These are phyloP conservation scores for Pelargonium cotyledonis DNA, from an alignment of 441 rosid genomes.

Conservation along the genomic window DNA sequence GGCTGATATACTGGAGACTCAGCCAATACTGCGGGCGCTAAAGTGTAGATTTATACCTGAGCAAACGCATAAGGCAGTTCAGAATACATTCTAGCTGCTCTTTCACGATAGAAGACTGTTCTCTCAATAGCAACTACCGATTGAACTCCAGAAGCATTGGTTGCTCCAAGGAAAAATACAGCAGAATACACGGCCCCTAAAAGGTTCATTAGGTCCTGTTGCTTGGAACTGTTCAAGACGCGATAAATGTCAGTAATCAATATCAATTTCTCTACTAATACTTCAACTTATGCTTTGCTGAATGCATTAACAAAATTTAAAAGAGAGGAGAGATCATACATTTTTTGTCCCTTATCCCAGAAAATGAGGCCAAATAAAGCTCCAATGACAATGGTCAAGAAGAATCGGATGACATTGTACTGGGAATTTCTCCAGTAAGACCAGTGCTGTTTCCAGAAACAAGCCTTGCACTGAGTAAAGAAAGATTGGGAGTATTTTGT, in stretches of 20 bases:
- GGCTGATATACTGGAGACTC: no score
- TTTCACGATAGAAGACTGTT: conserved; percentile 62
- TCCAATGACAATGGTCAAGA: conserved; percentile 56
- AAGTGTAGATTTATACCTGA: conserved; percentile 35
- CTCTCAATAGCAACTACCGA: conserved; percentile 54
- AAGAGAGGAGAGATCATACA: conserved; percentile 20
- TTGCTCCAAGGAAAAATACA: conserved; percentile 55
- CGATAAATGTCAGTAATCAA: no score
- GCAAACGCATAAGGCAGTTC: conserved; percentile 63
- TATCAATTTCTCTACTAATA: no score
- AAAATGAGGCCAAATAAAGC: conserved; percentile 67
- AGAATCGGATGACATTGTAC: conserved; percentile 62
- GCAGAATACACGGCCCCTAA: conserved; percentile 67
- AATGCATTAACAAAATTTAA: no score
- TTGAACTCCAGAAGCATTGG: conserved; percentile 50
- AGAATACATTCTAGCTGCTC: conserved; percentile 84
- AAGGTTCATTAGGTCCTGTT: conserved; percentile 46
- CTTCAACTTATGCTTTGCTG: no score
- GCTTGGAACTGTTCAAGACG: background rate
- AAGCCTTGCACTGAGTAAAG: conserved; percentile 57
- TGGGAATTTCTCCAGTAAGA: conserved; percentile 83
- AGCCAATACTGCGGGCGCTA: no score
- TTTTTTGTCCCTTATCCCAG: conserved; percentile 65
- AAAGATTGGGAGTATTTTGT: conserved; percentile 54
- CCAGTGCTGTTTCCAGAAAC: conserved; percentile 75